A percentile compares a stretch with the other conserved stretches of the same genome.
These are phyloP conservation scores for Kwoniella mangroviensis DNA, from an alignment of 768 basidiomycete genomes.

Conservation along the genomic window DNA sequence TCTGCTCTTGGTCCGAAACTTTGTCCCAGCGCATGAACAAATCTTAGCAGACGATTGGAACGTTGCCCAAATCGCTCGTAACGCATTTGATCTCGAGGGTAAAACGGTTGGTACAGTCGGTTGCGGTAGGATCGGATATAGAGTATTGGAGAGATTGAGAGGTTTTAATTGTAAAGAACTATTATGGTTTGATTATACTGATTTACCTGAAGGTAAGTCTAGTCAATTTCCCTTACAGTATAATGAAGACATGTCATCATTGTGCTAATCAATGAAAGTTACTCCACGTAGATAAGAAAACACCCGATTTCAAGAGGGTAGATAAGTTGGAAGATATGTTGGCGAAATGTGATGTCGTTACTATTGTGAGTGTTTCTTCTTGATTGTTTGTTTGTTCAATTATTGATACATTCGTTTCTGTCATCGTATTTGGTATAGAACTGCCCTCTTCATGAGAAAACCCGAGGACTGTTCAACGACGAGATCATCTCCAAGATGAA, in stretches of 20 bases:
- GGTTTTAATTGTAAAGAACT: conserved; percentile 90
- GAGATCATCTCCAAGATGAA: conserved; percentile 87
- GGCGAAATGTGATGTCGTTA: conserved; percentile 54
- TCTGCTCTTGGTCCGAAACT: conserved; percentile 87
- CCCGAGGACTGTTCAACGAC: conserved; percentile 75
- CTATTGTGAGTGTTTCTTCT: conserved; percentile 41
- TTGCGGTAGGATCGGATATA: conserved; percentile 77
- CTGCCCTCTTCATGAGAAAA: conserved; percentile 73
- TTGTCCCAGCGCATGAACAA: conserved; percentile 70
- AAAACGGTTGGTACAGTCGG: conserved; percentile 93
- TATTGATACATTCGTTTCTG: too few species aligned
- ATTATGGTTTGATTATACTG: conserved; percentile 83
- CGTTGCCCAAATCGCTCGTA: conserved; percentile 78
- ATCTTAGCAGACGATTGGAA: conserved; percentile 85
- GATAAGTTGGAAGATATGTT: conserved; percentile 74
- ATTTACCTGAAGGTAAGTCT: conserved; percentile 65
- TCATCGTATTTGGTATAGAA: conserved; percentile 20
- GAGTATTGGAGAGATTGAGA: conserved; percentile 65
- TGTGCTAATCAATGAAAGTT: too few species aligned
- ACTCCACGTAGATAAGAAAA: conserved; percentile 6
- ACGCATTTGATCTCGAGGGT: conserved; percentile 84
- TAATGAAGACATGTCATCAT: conserved; percentile 51
- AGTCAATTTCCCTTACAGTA: not conserved
- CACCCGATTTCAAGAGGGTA: conserved; percentile 61
- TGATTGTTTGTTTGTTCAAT: not conserved